A percentile compares a stretch with the other conserved stretches of the same genome.
phyloP scores from a whole-genome alignment of 139 green algal genomes.

The Chlamydomonas asymmetrica region DNA sequence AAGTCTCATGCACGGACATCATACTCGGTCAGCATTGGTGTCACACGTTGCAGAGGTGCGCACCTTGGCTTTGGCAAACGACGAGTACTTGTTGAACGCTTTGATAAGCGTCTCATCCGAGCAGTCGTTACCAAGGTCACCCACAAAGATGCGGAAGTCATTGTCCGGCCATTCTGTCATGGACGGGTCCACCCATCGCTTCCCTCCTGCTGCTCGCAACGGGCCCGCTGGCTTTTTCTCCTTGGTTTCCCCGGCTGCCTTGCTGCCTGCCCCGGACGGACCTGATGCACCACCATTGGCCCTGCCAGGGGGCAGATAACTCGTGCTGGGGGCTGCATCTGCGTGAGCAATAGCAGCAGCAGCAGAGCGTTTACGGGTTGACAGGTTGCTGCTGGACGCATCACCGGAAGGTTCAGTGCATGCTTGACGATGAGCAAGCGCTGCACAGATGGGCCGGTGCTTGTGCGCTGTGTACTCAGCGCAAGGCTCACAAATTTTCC shows the following conservation, averaged over 20 bases:
- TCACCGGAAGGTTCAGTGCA: too few species aligned
- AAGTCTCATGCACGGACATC: too few species aligned
- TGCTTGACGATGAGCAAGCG: too few species aligned
- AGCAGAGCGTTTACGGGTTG: too few species aligned
- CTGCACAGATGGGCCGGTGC: too few species aligned
- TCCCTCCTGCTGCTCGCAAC: slow-evolving; percentile 57
- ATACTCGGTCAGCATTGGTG: too few species aligned
- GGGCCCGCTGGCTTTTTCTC: slow-evolving; percentile 42
- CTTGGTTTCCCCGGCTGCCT: background rate
- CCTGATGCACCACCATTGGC: background rate
- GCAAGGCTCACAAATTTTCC: too few species aligned
- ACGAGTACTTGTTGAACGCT: slow-evolving; percentile 70
- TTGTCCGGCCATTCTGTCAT: slow-evolving; percentile 91
- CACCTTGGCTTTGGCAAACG: slow-evolving; percentile 90
- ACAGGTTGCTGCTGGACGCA: too few species aligned
- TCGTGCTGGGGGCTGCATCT: too few species aligned
- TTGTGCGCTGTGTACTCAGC: too few species aligned
- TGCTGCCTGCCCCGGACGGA: background rate
- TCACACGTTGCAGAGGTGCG: too few species aligned
- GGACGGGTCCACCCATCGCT: slow-evolving; percentile 76
- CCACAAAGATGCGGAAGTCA: slow-evolving; percentile 96
- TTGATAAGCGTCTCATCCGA: slow-evolving; percentile 85
- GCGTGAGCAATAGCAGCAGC: too few species aligned
- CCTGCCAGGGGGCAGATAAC: background rate
- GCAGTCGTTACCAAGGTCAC: slow-evolving; percentile 93